Percentiles rank a stretch among this genome's conserved stretches.
Evolutionary conservation across 345 rosid species (phyloP).

Genomic region (Bruguiera sexangula): DNA sequence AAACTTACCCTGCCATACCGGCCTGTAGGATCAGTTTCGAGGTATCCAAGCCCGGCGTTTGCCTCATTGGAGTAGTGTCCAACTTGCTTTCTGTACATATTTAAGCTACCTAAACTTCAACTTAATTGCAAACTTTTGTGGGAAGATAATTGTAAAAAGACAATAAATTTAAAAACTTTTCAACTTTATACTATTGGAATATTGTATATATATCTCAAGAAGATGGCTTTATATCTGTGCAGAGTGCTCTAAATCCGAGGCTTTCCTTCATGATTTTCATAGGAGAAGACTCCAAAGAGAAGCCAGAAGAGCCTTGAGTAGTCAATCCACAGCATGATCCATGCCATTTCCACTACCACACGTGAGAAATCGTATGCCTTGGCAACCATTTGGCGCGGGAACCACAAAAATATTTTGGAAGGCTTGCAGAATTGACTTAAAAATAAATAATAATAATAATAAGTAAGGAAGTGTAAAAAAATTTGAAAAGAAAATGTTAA

Average conservation of each 20-base stretch:
- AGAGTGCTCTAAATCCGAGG: slow-evolving; percentile 23
- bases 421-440: neutral
- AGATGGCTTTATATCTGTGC: neutral
- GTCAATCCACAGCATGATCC: slow-evolving; percentile 34
- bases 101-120: slow-evolving; percentile 2
- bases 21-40: slow-evolving; percentile 43
- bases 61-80: slow-evolving; percentile 18
- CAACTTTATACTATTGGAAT: neutral
- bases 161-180: too few relatives aligned
- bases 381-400: slow-evolving; percentile 18
- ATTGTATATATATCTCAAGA: neutral
- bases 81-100: slow-evolving; percentile 26
- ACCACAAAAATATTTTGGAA: too few relatives aligned
- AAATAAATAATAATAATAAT: too few relatives aligned
- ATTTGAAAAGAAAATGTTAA: neutral
- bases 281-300: slow-evolving; percentile 34
- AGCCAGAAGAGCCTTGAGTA: slow-evolving; percentile 35
- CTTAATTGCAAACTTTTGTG: neutral
- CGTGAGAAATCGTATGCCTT: slow-evolving; percentile 22
- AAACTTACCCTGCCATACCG: slow-evolving; percentile 54
- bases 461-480: neutral
- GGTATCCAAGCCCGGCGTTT: slow-evolving; percentile 20
- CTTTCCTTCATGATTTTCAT: slow-evolving; percentile 42
- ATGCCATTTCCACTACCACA: slow-evolving; percentile 27
- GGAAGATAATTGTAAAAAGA: neutral